Percentiles rank a stretch among this genome's conserved stretches.
Evolutionary conservation across 179 eudicot species (phyloP).

Genomic region (Silene coronaria): DNA sequence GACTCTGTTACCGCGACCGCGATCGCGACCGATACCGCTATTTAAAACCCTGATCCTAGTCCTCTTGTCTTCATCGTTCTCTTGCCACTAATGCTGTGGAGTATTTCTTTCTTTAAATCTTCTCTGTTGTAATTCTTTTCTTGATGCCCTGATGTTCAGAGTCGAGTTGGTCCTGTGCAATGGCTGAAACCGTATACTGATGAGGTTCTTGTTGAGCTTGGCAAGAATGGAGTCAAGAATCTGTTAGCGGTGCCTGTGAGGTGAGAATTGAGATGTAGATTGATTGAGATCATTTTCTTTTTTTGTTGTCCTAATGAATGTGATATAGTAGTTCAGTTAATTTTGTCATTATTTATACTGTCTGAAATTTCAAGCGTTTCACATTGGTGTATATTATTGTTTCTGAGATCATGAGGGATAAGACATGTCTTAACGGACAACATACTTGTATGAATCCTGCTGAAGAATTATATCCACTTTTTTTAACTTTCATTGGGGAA

Average conservation of each 20-base stretch:
- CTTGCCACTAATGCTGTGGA: not conserved
- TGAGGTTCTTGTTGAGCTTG: slow-evolving; percentile 96
- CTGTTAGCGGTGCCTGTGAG: slow-evolving; percentile 96
- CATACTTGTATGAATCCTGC: not conserved
- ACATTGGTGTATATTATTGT: not conserved
- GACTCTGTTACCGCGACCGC: no score
- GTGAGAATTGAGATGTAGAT: slow-evolving; percentile 59
- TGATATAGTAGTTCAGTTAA: not conserved
- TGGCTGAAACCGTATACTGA: slow-evolving; percentile 99
- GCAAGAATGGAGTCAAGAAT: slow-evolving; percentile 79
- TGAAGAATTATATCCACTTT: not conserved
- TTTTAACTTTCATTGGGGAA: not conserved
- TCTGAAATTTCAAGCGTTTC: not conserved
- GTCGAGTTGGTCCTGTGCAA: slow-evolving; percentile 98
- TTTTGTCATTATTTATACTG: not conserved
- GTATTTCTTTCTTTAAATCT: not conserved
- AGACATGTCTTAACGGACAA: not conserved
- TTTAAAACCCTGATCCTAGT: no score
- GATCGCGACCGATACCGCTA: no score
- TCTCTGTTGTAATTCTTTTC: slow-evolving; percentile 9
- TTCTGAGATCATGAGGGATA: not conserved
- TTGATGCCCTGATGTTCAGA: slow-evolving; percentile 38
- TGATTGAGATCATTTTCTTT: not conserved
- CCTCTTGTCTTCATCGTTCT: not conserved
- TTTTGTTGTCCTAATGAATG: not conserved